Conservation (phyloP, 495 filamentous ascomycete genomes). For the Daldinia bambusicola region DNA sequence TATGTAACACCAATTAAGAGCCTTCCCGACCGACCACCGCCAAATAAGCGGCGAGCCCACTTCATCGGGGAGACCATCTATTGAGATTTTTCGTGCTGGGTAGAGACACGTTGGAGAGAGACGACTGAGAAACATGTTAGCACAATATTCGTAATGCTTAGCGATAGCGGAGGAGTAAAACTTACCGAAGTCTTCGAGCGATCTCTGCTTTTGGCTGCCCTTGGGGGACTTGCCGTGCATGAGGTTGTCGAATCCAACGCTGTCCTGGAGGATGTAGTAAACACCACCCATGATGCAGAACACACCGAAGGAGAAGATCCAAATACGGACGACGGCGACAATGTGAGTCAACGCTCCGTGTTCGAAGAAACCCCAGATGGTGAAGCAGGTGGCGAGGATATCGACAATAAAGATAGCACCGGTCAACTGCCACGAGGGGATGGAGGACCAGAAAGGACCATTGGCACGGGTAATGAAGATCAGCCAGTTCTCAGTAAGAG, state of each 20-base stretch:
- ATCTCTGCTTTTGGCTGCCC: conserved; percentile 77
- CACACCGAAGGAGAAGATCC: conserved; percentile 88
- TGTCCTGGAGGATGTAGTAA: conserved; percentile 82
- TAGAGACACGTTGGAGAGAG: conserved; percentile 84
- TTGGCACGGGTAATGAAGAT: conserved; percentile 95
- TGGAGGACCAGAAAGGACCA: conserved; percentile 84
- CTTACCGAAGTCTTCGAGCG: conserved; percentile 87
- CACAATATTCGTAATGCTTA: conserved; percentile 42
- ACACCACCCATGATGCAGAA: conserved; percentile 74
- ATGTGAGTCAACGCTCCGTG: conserved; percentile 70
- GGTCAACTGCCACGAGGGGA: conserved; percentile 83
- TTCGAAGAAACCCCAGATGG: conserved; percentile 82
- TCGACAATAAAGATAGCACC: conserved; percentile 83
- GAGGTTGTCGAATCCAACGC: conserved; percentile 82
- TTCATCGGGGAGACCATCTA: conserved; percentile 54
- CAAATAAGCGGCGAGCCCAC: conserved; percentile 7
- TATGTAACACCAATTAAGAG: conserved; percentile 46
- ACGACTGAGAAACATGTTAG: conserved; percentile 66
- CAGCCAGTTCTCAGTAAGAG: conserved; percentile 93
- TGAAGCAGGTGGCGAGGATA: conserved; percentile 83
- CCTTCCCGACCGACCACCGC: conserved; percentile 29
- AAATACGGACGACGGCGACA: conserved; percentile 84
- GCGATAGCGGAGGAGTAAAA: conserved; percentile 26
- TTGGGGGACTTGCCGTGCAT: conserved; percentile 89
- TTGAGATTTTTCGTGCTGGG: conserved; percentile 80